Base-by-base conservation (phyloP, 2,329 filamentous ascomycete genomes). In the Xylariales sp. region DNA sequence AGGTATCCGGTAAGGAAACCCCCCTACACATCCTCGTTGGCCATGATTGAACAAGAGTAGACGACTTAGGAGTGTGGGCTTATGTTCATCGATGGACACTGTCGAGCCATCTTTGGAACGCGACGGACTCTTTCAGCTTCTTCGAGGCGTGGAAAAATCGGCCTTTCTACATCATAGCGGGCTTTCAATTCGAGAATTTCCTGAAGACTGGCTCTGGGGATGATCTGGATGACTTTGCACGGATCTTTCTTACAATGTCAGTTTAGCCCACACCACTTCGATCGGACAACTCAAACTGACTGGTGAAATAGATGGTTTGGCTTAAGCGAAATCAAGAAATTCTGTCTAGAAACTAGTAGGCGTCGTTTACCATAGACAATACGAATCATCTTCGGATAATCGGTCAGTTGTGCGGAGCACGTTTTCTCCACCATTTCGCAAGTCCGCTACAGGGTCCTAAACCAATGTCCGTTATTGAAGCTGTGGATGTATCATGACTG, bases 41-140 rank as follows among this genome's bases (percentile, higher is more conserved):
- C 24, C 24, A 27, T 27, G 8, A 8, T n/a, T 27, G 24, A 8
- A 8, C n/a, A 27, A 8, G 24, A n/a, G 22, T 32, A 50, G 50
- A 21, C 20, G 43, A 52, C 14, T 20, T 49, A 4, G 46, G 45
- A 10, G 35, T 43, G 12, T 58, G 52, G 51, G 31, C 38, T 10
- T 42, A 38, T 3, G 29, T 44, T 15, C 48, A 58, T 22, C 45
- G 55, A n/a, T 60, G 54, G 56, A 71, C 62, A 3, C 59, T 67
- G 14, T 71, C 67, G 5, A 55, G 55, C 6, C 59, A 68, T 42
- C 60, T 72, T 14, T 72, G 68, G 69, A 58, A 67, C 12, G 66
- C 69, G 1, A 44, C 51, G 21, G 61, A 59, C 4, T 64, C 68
- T 2, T 53, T 65, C 15, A 59, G 65, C 3, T 72, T 72, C 46